Evolutionary conservation across 2,329 filamentous ascomycete genomes (phyloP), one percentile per base, ranked within the genome.

Genomic region (Epichloe baconii): DNA sequence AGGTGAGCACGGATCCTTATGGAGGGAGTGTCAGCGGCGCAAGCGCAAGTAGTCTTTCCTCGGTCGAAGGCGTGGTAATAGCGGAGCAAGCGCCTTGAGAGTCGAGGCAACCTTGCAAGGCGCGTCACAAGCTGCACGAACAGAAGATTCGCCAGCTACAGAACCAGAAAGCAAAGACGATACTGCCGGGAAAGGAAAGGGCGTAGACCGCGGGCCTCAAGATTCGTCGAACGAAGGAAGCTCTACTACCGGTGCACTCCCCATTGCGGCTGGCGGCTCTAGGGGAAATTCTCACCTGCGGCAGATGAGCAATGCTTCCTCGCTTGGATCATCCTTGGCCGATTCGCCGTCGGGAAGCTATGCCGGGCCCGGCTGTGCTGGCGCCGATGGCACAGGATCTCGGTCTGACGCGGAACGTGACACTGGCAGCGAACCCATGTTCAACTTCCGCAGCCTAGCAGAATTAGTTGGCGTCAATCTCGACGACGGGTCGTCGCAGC

Each of bases 391-490:
- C 7, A 21, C 47, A 34, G 71, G 73, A 41, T 71, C 76, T 55
- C 76, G 75, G 4, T 61, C 77, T 2, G 71, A 73, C 11, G 71
- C 72, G 12, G 76, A 80, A 23, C 66, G 71, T 6, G 76, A 77
- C 23, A 71, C 74, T 4, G 72, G 75, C 14, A 56, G 71, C 50
- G 90, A 96, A 62, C 80, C 88, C 3, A 81, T 95, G 78, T 93
- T 95, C 68, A 96, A 95, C 65, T 96, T 96, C 63, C 77, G 82
- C 51, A 95, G 88, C 58, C 71, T 97, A 21, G 86, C 88, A 2
- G 86, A 88, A 55, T 87, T 94, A 64, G 86, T 96, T 34, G 86
- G 83, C 0, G 80, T 80, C 7, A 73, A 78, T 45, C 68, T 80
- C 36, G 77, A 80, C 43, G 65, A 74, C 40, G 72, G 57, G 7